These are phyloP conservation scores for Brettanomyces sp. DNA, from an alignment of 805 yeast species.

Conservation along the genomic window DNA sequence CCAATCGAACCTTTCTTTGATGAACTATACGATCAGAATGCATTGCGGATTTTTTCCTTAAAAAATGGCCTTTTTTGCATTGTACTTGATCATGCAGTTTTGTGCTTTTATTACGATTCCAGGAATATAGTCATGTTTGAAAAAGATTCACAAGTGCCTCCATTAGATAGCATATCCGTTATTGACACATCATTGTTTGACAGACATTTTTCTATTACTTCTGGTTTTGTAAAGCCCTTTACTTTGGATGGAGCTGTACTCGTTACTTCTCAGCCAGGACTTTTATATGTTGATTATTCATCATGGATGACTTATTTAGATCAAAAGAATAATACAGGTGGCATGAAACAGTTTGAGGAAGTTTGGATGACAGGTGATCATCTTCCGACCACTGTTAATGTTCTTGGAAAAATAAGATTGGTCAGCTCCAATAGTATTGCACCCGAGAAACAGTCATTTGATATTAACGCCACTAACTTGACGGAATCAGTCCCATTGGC, in stretches of 20 bases:
- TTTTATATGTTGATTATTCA: slow-evolving; percentile 21
- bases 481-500: slow-evolving; percentile 2
- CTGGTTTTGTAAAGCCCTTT: slow-evolving; percentile 14
- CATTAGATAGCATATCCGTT: slow-evolving; percentile 3
- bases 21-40: slow-evolving; percentile 37
- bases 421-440: too few species aligned
- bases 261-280: slow-evolving; percentile 11
- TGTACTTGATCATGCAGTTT: slow-evolving; percentile 13
- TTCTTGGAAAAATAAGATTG: too few species aligned
- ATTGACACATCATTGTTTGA: slow-evolving; percentile 9
- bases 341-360: slow-evolving; percentile 9
- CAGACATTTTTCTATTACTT: slow-evolving; percentile 4
- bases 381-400: slow-evolving; percentile 15
- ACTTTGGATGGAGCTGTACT: slow-evolving; percentile 12
- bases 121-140: slow-evolving; percentile 19
- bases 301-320: slow-evolving; percentile 17
- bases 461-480: too few species aligned
- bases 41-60: slow-evolving; percentile 20
- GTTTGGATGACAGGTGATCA: slow-evolving; percentile 4
- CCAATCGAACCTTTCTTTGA: slow-evolving; percentile 46
- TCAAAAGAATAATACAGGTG: slow-evolving; percentile 10
- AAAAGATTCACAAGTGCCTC: slow-evolving; percentile 1
- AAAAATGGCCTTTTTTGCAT: slow-evolving; percentile 17
- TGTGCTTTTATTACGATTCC: slow-evolving; percentile 14
- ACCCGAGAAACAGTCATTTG: too few species aligned